A percentile compares a stretch with the other conserved stretches of the same genome.
Evolutionary conservation across 169 alveolate species (phyloP).

Genomic region (Plasmodium cynomolgi): DNA sequence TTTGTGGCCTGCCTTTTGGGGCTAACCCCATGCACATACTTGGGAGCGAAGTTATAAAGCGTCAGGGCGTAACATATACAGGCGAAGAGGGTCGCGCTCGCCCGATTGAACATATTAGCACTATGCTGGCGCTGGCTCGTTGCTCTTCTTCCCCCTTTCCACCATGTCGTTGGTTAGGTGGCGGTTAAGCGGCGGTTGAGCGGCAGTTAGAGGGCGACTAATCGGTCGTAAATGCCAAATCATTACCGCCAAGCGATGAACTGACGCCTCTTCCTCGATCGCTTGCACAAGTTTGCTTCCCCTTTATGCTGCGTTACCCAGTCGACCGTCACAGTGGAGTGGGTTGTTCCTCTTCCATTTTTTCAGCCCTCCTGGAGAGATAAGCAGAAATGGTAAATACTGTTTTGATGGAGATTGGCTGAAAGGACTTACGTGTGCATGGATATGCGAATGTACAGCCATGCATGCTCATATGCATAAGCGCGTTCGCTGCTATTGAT

Average conservation of each 20-base stretch:
- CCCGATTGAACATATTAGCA: conserved; percentile 64
- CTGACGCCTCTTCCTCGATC: neutral
- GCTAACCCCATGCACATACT: neutral
- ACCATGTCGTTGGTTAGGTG: neutral
- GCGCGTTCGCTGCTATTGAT: neutral
- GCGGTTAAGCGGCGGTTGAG: neutral
- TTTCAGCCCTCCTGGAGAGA: neutral
- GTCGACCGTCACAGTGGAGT: neutral
- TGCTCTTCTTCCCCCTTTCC: conserved; percentile 6
- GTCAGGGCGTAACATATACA: conserved; percentile 31
- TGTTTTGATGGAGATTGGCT: neutral
- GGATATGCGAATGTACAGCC: neutral
- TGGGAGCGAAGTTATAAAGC: conserved; percentile 2
- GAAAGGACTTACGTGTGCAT: neutral
- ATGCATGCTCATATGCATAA: neutral
- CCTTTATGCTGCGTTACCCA: neutral
- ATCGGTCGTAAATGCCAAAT: neutral
- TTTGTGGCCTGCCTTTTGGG: neutral
- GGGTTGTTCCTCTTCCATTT: neutral
- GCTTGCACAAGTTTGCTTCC: neutral
- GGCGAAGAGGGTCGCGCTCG: conserved; percentile 6
- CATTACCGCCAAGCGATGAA: neutral
- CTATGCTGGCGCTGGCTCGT: neutral
- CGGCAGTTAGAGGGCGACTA: neutral
- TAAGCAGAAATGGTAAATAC: neutral